Evolutionary conservation across 108 stramenopile genomes (phyloP), one percentile per base, ranked within the genome.

Genomic region (Chaetoceros tenuissimus): DNA sequence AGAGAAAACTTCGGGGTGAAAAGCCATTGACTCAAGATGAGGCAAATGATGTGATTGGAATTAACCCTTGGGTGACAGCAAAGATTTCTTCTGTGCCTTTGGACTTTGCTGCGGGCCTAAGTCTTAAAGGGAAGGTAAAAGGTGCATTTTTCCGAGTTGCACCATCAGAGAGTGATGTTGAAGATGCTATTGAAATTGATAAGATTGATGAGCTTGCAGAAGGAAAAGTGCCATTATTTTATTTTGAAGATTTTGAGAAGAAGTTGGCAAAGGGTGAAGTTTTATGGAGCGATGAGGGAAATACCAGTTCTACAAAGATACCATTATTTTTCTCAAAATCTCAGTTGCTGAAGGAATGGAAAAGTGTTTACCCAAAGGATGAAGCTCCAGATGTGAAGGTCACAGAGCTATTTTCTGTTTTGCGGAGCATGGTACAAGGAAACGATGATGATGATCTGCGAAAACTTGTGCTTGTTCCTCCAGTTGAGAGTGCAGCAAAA

Each of bases 151-250:
- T 89, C 48, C 59, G 75, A 51, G 31, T 89, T 21, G 76, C 84
- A 46, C 82, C 88, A 0, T 66, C 82, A 0, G 75, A 67, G 47
- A 48, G 62, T 1, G 81, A 89, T 69, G 67, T 89, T 55, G 71
- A 82, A 52, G 80, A 84, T 60, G 84, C 88, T 13, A 55, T 89
- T 20, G 62, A 53, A 20, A 31, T 82, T 2, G 75, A 77, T 69
- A 62, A 59, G 34, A 62, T 60, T 52, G 62, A 62, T 5, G 81
- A 89, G 57, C 56, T 89, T 46, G 78, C 82, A n/a, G 88, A 89
- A 69, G 84, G 84, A 8, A 85, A 85, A 54, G 82, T 80, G 3
- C 88, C 88, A 19, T 50, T 89, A 24, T 89, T 89, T 63, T 89
- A 89, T 56, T 49, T 82, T 23, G 78, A 79, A 51, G 80, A 89